phyloP scores from a whole-genome alignment of 2,329 filamentous ascomycete species.

The Zarea fungicola region DNA sequence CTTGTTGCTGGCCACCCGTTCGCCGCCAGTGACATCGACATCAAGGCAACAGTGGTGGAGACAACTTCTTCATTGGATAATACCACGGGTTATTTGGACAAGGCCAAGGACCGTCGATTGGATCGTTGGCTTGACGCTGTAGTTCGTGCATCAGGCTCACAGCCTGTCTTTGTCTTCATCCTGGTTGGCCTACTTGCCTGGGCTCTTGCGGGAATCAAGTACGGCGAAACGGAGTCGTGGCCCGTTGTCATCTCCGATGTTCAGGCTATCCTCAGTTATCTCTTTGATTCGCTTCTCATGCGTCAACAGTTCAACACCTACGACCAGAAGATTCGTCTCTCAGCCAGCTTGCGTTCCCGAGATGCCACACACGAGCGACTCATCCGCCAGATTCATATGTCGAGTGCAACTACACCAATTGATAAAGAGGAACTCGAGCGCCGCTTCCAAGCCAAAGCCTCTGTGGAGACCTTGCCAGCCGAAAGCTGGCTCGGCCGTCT shows the following conservation, averaged over 20 bases:
- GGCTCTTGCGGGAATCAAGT: conserved; percentile 26
- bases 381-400: conserved; percentile 21
- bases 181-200: conserved; percentile 25
- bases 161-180: conserved; percentile 24
- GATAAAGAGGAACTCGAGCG: conserved; percentile 19
- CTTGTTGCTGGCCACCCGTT: background rate
- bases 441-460: conserved; percentile 20
- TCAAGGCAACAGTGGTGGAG: background rate
- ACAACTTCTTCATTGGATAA: conserved; percentile 11
- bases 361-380: conserved; percentile 26
- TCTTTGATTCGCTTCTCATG: conserved; percentile 33
- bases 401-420: conserved; percentile 17
- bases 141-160: conserved; percentile 18
- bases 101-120: conserved; percentile 13
- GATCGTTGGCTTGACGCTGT: conserved; percentile 20
- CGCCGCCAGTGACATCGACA: background rate
- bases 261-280: conserved; percentile 32
- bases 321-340: conserved; percentile 24
- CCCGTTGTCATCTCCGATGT: conserved; percentile 31
- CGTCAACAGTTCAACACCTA: conserved; percentile 32
- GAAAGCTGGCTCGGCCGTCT: conserved; percentile 27
- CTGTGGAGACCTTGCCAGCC: conserved; percentile 11
- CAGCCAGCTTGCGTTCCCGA: conserved; percentile 28
- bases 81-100: conserved; percentile 17
- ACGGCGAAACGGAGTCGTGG: conserved; percentile 29